Base-by-base conservation (phyloP, 169 alveolate species). In the Cryptosporidium viatorum region DNA sequence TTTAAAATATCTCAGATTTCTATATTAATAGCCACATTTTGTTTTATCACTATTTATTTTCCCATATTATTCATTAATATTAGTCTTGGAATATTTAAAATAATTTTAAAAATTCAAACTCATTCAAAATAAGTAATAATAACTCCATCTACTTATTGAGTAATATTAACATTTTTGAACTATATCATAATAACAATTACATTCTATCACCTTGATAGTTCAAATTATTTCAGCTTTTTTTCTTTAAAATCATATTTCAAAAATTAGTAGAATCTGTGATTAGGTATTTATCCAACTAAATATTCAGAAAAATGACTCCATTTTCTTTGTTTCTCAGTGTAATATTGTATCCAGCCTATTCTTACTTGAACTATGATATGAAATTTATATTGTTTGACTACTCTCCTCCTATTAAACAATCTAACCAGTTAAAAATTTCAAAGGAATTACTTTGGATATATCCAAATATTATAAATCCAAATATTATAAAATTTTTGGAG, bases 301-400 rank as follows among this genome's bases (percentile, higher is more conserved):
- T 69, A 10, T 50, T 21, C 45, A 52, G 39, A 59, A 69, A 21
- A 85, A 84, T 39, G 51, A 75, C 37, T 84, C 85, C n/a, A 59
- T 92, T 70, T 70, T 91, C 26, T 85, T 92, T 59, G 71, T 85
- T 31, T 73, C 86, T 1, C 91, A 86, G 55, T 92, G 94, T 51
- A 89, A 86, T 41, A 92, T 87, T n/a, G 70, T 84, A 69, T 9
- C 94, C 94, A 8, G 65, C 80, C 50, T 92, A 92, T 41, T 92
- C 93, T 14, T 92, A 86, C 74, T 71, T 92, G 33, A 91, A 92
- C 48, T 43, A 91, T 43, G 71, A 51, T 52, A 74, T 69, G 51
- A 75, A 75, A 43, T 69, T 92, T 18, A 92, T 93, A 2, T 92
- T 92, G 69, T 58, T 92, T 10, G 93, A 92, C 31, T 86, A 93